Base-by-base conservation (phyloP, 495 filamentous ascomycete species). In the Xylaria longipes region DNA sequence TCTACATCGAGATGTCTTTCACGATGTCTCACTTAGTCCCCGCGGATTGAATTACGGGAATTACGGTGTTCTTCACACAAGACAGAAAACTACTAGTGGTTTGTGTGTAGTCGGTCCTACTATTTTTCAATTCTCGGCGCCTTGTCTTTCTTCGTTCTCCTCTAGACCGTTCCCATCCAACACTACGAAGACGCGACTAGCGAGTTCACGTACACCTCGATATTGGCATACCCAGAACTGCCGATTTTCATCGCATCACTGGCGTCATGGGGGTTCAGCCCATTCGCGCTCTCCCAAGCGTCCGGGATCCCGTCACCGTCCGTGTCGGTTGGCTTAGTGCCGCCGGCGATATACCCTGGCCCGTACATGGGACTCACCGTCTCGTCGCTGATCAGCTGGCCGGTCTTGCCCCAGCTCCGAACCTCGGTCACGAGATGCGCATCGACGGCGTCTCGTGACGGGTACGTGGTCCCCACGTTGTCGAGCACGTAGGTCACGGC, bases 121-220 rank as follows among this genome's bases (percentile, higher is more conserved):
- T 35, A 1, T 17, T 5, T 35, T 35, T 22, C n/a, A 22, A 60
- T 37, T 60, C 33, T 29, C 57, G 57, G 17, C 29, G 54, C 29
- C 54, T n/a, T 31, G 17, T 33, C 27, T 65, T 31, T n/a, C 27
- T 11, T 17, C 43, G 0, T 15, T 45, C 27, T 33, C 17, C 43
- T 35, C 7, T n/a, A 33, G 9, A 58, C 29, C 17, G 43, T 12
- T 46, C 15, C 35, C 58, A 14, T 9, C 12, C 22, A 15, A 45
- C 3, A 22, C 22, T 60, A 45, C 39, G 37, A 58, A 46, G 76
- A 72, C 17, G 76, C 71, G 31, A 79, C 71, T 54, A 80, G 76
- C 3, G 77, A 80, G 54, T 80, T 79, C 43, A 79, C 71, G 48
- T 78, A 80, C 35, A 75, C 70, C 66, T 80, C 77, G 52, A 77